Percentiles rank a stretch among this genome's conserved stretches.
phyloP scores from a whole-genome alignment of 192 early-diverging fungal genomes.

The Umbelopsis sp. region DNA sequence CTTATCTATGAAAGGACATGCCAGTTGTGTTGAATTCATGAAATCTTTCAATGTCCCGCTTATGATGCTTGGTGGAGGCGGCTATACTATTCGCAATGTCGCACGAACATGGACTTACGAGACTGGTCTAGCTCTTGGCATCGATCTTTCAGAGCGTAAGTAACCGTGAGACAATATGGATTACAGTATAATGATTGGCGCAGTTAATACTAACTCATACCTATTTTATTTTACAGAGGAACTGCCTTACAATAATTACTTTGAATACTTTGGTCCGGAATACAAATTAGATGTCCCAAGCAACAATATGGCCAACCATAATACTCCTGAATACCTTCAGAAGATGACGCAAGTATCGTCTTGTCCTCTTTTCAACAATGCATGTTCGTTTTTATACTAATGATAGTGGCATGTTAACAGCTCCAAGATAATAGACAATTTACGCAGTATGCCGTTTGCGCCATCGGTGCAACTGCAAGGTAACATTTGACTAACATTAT shows the following conservation, averaged over 20 bases:
- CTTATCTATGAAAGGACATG: constrained; percentile 91
- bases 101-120: constrained; percentile 96
- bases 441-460: constrained; percentile 69
- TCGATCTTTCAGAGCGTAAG: constrained; percentile 49
- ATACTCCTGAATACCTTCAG: constrained; percentile 83
- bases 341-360: constrained; percentile 57
- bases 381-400: neutral
- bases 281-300: constrained; percentile 82
- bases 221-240: constrained; percentile 36
- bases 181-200: neutral
- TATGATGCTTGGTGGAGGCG: constrained; percentile 93
- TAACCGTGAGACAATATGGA: neutral
- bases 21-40: constrained; percentile 90
- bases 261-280: constrained; percentile 89
- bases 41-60: constrained; percentile 90
- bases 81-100: constrained; percentile 97
- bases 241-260: constrained; percentile 87
- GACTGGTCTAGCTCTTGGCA: constrained; percentile 79
- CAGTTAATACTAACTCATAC: neutral
- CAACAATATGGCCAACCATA: constrained; percentile 86
- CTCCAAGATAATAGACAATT: constrained; percentile 59
- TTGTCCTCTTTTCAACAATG: too few species aligned
- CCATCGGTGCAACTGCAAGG: constrained; percentile 86
- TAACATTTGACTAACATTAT: neutral
- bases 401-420: constrained; percentile 14